These are phyloP conservation scores for Echinochloa phyllopogon DNA, from an alignment of 176 grass and related monocot species.

Conservation along the genomic window DNA sequence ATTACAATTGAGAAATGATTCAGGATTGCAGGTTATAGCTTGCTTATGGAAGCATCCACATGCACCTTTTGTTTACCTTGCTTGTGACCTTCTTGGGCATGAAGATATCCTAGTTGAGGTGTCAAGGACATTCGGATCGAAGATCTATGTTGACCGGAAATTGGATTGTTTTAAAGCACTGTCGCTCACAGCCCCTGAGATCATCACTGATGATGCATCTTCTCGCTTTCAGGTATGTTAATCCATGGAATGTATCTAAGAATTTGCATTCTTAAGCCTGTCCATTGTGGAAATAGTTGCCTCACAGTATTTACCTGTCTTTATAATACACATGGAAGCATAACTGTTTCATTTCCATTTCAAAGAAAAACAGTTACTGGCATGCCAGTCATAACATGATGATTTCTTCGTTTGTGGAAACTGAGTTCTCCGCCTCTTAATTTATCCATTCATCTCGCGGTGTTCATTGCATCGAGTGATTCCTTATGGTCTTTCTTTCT, in stretches of 20 bases:
- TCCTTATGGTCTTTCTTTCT: neutral
- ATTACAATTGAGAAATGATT: conserved; percentile 41
- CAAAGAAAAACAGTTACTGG: conserved; percentile 7
- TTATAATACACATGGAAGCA: conserved; percentile 1
- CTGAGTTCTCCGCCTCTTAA: neutral
- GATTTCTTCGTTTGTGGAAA: neutral
- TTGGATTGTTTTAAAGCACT: conserved; percentile 66
- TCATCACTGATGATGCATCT: conserved; percentile 73
- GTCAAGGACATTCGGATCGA: conserved; percentile 70
- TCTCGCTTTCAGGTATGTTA: conserved; percentile 78
- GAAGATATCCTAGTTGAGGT: conserved; percentile 76
- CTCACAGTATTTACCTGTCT: neutral
- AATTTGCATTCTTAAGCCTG: neutral
- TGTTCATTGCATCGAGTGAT: neutral
- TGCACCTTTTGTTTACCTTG: conserved; percentile 61
- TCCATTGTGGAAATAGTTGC: neutral
- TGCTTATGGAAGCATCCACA: conserved; percentile 95
- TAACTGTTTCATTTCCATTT: neutral
- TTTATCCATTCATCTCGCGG: neutral
- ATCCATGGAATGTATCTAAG: neutral
- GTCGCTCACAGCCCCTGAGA: conserved; percentile 55
- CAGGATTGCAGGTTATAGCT: conserved; percentile 72
- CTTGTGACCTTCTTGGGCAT: conserved; percentile 56
- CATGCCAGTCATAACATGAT: neutral
- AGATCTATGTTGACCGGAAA: conserved; percentile 68